phyloP scores from a whole-genome alignment of 2,329 filamentous ascomycete genomes.

The Penicillium sp. region DNA sequence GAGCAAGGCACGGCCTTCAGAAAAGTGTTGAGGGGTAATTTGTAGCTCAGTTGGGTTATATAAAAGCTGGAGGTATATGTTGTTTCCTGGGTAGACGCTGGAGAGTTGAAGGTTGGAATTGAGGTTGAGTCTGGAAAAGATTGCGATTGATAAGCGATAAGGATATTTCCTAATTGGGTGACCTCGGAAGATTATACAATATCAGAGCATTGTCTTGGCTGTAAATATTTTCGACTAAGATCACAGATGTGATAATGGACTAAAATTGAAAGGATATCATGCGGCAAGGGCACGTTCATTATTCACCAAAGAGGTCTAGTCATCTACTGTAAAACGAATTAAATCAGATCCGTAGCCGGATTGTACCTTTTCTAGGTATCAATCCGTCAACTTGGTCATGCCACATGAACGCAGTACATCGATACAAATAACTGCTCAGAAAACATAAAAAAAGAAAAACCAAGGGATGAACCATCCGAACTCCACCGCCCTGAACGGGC shows the following conservation, averaged over 20 bases:
- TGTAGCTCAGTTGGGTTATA: not conserved
- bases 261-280: constrained; percentile 16
- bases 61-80: not conserved
- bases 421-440: constrained; percentile 30
- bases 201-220: no score
- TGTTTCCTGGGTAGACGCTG: not conserved
- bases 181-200: no score
- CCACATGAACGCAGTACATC: constrained; percentile 34
- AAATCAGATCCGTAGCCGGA: constrained; percentile 28
- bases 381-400: constrained; percentile 33
- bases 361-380: constrained; percentile 25
- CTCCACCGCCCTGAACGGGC: constrained; percentile 37
- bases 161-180: constrained; percentile 8
- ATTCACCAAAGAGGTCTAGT: constrained; percentile 27
- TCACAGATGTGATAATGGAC: not conserved
- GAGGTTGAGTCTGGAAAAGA: constrained; percentile 9
- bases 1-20: not conserved
- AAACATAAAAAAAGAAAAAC: constrained; percentile 25
- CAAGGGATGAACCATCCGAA: constrained; percentile 37
- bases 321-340: constrained; percentile 29
- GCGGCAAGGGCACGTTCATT: constrained; percentile 28
- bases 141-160: constrained; percentile 17
- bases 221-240: not conserved
- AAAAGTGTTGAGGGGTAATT: not conserved
- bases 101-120: not conserved